Evolutionary conservation across 208 protist genomes (phyloP), one percentile per base, ranked within the genome.

Genomic region (Trypanosoma scelopori): DNA sequence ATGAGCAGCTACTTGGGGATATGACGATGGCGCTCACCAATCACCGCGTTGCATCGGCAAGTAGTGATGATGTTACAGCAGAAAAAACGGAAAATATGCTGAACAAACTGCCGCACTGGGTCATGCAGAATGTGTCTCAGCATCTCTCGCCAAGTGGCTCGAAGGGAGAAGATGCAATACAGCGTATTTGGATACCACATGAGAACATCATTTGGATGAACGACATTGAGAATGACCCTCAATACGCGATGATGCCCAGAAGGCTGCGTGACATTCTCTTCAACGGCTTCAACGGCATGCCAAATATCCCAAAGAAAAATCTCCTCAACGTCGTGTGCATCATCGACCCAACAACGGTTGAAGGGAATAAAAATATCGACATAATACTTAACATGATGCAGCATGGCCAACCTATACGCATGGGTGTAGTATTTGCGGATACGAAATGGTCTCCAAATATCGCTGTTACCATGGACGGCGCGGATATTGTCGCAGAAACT

Each of bases 181-280:
- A 37, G 6, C 72, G 77, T 30, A 23, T 83, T 22, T 71, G 56
- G 47, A 28, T 83, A 32, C 52, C 55, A 30, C 23, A 74, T 20
- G 46, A 71, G 20, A 35, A 45, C 18, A 64, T 92, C 5, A 15
- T 79, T 11, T 92, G 78, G 66, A 32, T 93, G 7, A 97, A 96
- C 73, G 67, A 97, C 57, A 37, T 98, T 16, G 89, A 92, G 69
- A 73, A 48, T 1, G 91, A 96, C 53, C 6, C 11, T 3, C 58
- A 28, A 32, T 97, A 92, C 66, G 30, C 16, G 3, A 20, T 25
- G 12, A 46, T 80, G 32, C 53, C 62, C 25, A 9, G 5, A 25
- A 32, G 15, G n/a, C 43, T 81, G 7, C 6, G 49, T 2, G 45
- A 39, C 15, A 55, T 66, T 49, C 9, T 69, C 3, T 0, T 22